Percentiles rank a stretch among this genome's conserved stretches.
Evolutionary conservation across 1,284 basidiomycete genomes (phyloP).

Genomic region (Apiotrichum gracile): DNA sequence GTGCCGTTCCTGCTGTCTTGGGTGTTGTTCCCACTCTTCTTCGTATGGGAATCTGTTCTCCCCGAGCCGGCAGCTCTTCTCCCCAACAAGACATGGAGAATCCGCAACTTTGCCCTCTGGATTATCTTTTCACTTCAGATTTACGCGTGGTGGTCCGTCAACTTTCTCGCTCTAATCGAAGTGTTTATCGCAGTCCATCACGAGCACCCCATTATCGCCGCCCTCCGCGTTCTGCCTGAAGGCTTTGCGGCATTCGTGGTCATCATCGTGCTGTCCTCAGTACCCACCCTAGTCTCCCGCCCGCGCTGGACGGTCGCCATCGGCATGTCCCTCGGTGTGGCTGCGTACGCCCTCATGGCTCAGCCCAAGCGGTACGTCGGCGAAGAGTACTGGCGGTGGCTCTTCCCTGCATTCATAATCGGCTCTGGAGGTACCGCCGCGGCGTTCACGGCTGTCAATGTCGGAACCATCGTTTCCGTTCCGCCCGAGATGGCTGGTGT

Average conservation of each 20-base stretch:
- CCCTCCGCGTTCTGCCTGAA: too few relatives aligned
- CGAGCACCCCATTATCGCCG: slow-evolving; percentile 11
- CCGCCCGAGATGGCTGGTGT: slow-evolving; percentile 38
- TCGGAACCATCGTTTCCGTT: slow-evolving; percentile 33
- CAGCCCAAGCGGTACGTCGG: slow-evolving; percentile 16
- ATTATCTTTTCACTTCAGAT: slow-evolving; percentile 31
- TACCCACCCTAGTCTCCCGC: slow-evolving; percentile 14
- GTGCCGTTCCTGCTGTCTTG: slow-evolving; percentile 40
- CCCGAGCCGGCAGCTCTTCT: slow-evolving; percentile 33
- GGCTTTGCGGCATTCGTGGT: slow-evolving; percentile 17
- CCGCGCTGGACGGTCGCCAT: slow-evolving; percentile 24
- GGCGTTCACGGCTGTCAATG: slow-evolving; percentile 22
- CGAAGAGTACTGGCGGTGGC: slow-evolving; percentile 34
- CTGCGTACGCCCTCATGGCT: slow-evolving; percentile 29
- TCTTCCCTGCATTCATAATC: slow-evolving; percentile 32
- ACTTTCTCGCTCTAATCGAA: slow-evolving; percentile 19
- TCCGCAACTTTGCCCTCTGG: slow-evolving; percentile 38
- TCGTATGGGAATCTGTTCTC: slow-evolving; percentile 31
- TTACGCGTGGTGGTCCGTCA: slow-evolving; percentile 36
- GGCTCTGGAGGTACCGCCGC: slow-evolving; percentile 26
- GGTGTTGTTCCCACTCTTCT: slow-evolving; percentile 33
- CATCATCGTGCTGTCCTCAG: slow-evolving; percentile 7
- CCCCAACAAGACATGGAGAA: slow-evolving; percentile 33
- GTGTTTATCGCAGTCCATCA: slow-evolving; percentile 21
- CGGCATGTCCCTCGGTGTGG: slow-evolving; percentile 20